Percentiles rank a stretch among this genome's conserved stretches.
Evolutionary conservation across 1,284 basidiomycete genomes (phyloP).

Genomic region (Mycena sp.): DNA sequence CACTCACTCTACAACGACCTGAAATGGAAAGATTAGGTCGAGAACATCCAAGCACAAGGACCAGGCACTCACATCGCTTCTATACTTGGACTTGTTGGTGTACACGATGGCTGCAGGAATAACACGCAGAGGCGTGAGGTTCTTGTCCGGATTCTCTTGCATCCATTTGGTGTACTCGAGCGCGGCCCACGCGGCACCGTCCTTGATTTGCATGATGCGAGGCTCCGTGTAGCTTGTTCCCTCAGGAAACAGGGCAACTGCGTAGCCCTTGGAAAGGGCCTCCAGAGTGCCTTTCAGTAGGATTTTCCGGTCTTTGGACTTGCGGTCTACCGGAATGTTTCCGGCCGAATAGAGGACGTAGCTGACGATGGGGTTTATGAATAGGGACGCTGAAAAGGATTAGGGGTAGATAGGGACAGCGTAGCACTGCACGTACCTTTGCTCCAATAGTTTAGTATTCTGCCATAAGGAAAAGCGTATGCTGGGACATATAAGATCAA

Average conservation of each 20-base stretch:
- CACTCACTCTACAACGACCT: constrained; percentile 79
- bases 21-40: constrained; percentile 26
- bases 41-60: background rate
- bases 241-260: constrained; percentile 95
- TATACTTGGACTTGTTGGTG: constrained; percentile 94
- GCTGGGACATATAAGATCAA: no score
- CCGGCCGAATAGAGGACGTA: constrained; percentile 89
- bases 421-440: constrained; percentile 61
- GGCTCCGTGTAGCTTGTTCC: constrained; percentile 93
- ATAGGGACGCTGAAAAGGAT: constrained; percentile 66
- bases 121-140: constrained; percentile 58
- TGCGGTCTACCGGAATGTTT: constrained; percentile 96
- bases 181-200: constrained; percentile 95
- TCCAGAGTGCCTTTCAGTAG: constrained; percentile 94
- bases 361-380: constrained; percentile 77
- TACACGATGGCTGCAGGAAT: constrained; percentile 92
- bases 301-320: constrained; percentile 88
- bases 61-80: constrained; percentile 71
- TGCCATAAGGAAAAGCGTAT: constrained; percentile 77
- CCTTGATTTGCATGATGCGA: constrained; percentile 92
- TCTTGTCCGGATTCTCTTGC: constrained; percentile 56
- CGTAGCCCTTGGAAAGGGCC: constrained; percentile 79
- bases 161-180: constrained; percentile 91
- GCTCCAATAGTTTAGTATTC: constrained; percentile 95
- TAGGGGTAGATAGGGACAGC: background rate